Evolutionary conservation across 345 rosid genomes (phyloP).

Genomic region (Camelina hispida): DNA sequence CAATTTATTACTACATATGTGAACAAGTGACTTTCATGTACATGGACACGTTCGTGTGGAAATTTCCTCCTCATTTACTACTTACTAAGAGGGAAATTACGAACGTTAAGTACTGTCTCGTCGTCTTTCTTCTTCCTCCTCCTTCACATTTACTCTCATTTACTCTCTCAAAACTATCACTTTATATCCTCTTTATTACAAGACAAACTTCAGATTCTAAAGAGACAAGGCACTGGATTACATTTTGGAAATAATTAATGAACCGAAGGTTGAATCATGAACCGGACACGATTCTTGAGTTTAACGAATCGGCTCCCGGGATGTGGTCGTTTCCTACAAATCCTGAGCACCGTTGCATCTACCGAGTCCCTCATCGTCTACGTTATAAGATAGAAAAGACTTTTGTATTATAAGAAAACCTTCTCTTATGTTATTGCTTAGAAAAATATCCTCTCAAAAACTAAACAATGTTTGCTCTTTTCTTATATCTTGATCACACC

Average conservation of each 20-base stretch:
- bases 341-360: slow-evolving; percentile 10
- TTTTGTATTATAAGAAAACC: too few relatives aligned
- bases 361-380: slow-evolving; percentile 20
- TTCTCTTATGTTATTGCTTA: too few relatives aligned
- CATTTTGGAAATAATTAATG: background rate
- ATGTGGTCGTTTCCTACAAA: slow-evolving; percentile 13
- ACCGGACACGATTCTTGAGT: background rate
- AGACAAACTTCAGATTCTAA: background rate
- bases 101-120: background rate
- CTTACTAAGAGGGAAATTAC: background rate
- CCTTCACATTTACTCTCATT: background rate
- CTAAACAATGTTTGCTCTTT: too few relatives aligned
- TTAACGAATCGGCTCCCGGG: background rate
- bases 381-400: too few relatives aligned
- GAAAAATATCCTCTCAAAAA: too few relatives aligned
- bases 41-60: background rate
- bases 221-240: background rate
- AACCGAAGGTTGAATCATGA: background rate
- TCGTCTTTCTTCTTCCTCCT: background rate
- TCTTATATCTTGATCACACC: too few relatives aligned
- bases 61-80: background rate
- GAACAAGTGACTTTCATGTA: background rate
- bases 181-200: background rate
- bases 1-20: background rate
- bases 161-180: background rate